These are phyloP conservation scores for Mortierella claussenii DNA, from an alignment of 192 early-diverging fungal genomes.

Conservation along the genomic window DNA sequence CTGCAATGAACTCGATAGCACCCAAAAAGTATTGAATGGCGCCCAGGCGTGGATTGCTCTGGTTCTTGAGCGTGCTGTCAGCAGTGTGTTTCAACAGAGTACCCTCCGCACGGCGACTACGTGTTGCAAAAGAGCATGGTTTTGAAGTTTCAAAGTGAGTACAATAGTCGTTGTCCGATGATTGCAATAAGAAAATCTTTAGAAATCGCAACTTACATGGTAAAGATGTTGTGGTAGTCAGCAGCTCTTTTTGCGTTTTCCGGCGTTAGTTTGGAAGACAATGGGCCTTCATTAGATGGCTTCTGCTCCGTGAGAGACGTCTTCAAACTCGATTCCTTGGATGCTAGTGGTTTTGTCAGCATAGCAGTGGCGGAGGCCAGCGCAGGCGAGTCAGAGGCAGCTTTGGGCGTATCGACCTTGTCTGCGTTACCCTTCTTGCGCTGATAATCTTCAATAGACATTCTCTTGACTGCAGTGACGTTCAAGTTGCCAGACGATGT, in stretches of 20 bases:
- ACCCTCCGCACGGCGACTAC: conserved; percentile 32
- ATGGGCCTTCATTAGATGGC: conserved; percentile 10
- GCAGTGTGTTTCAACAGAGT: conserved; percentile 36
- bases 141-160: neutral
- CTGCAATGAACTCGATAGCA: conserved; percentile 47
- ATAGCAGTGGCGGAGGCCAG: conserved; percentile 13
- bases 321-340: conserved; percentile 13
- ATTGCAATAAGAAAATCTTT: neutral
- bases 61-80: conserved; percentile 29
- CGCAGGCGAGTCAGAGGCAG: conserved; percentile 35
- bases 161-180: too few relatives aligned
- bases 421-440: conserved; percentile 21
- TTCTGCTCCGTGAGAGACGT: conserved; percentile 14
- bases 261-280: conserved; percentile 7
- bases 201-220: conserved; percentile 19
- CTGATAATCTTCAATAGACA: conserved; percentile 51
- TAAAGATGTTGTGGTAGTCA: conserved; percentile 36
- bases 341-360: neutral
- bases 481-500: conserved; percentile 1
- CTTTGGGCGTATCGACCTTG: conserved; percentile 52
- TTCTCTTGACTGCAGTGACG: conserved; percentile 18
- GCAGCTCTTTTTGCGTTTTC: conserved; percentile 26
- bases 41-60: conserved; percentile 23
- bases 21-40: conserved; percentile 49
- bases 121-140: neutral